A percentile compares a stretch with the other conserved stretches of the same genome.
phyloP scores from a whole-genome alignment of 73 alveolate species.

The Durusdinium trenchii region DNA sequence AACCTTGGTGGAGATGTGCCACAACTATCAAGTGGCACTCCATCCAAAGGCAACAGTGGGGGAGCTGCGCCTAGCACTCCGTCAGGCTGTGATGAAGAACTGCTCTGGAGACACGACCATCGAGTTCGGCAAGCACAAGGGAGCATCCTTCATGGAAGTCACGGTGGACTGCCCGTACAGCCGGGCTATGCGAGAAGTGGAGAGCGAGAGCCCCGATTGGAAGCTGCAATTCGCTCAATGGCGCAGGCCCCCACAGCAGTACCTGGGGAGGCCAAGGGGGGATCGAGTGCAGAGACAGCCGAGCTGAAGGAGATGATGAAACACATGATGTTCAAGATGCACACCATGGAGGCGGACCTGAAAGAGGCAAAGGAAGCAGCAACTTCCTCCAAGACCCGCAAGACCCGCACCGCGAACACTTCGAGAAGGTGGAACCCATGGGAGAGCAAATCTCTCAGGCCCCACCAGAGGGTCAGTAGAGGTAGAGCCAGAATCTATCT shows the following conservation, averaged over 20 bases:
- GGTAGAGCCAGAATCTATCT: too few relatives aligned
- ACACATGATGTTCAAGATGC: not conserved
- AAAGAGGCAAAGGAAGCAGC: not conserved
- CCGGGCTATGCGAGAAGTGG: constrained; percentile 28
- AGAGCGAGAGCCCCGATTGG: not conserved
- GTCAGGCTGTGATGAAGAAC: not conserved
- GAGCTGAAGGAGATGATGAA: not conserved
- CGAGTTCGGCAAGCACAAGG: constrained; percentile 7
- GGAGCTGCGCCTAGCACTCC: constrained; percentile 20
- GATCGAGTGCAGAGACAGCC: not conserved
- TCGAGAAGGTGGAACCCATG: not conserved
- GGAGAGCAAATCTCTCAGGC: not conserved
- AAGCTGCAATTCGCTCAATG: constrained; percentile 21
- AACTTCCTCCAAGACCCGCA: not conserved
- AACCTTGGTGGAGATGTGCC: not conserved
- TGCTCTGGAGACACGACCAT: not conserved
- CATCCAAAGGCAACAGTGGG: constrained; percentile 11
- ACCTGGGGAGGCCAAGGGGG: too few relatives aligned
- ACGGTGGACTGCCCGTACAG: not conserved
- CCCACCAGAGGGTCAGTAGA: not conserved
- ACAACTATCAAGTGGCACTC: too few relatives aligned
- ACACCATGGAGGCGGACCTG: not conserved
- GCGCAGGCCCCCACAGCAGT: not conserved
- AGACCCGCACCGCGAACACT: not conserved
- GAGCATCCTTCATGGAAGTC: not conserved